Conservation (phyloP, 2,329 filamentous ascomycete genomes). For the Cladophialophora exuberans region DNA sequence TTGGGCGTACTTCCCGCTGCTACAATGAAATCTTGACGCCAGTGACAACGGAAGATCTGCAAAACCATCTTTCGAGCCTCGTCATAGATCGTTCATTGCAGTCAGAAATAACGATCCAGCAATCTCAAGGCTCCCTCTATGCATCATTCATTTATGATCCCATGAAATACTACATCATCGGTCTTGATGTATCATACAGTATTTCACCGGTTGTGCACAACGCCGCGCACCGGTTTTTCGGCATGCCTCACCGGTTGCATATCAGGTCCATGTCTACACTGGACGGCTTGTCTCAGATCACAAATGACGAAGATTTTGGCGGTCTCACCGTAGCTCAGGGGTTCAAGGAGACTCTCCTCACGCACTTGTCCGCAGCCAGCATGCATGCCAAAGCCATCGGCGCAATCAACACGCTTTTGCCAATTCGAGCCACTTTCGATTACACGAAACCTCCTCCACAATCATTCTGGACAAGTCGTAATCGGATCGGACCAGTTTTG, state of each 20-base stretch:
- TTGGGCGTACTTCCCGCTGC: not conserved
- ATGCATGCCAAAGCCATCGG: constrained; percentile 35
- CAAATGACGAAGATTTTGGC: constrained; percentile 44
- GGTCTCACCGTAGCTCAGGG: constrained; percentile 42
- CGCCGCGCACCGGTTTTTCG: not conserved
- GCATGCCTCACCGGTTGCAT: not conserved
- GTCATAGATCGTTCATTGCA: not conserved
- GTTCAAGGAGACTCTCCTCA: constrained; percentile 35
- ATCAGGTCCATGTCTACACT: not conserved
- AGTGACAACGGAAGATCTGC: not conserved
- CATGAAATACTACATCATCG: not conserved
- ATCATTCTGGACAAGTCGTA: not conserved
- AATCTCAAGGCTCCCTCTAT: not conserved
- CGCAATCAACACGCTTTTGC: constrained; percentile 35
- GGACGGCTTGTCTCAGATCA: constrained; percentile 39
- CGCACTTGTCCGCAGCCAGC: constrained; percentile 30
- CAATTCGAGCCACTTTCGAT: constrained; percentile 1
- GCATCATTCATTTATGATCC: not conserved
- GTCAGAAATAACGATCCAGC: not conserved
- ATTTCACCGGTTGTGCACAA: not conserved
- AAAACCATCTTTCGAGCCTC: not conserved
- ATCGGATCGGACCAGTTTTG: constrained; percentile 58
- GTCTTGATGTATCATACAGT: not conserved
- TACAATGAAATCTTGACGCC: not conserved
- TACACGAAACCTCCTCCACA: not conserved